phyloP scores from a whole-genome alignment of 768 basidiomycete species.

The Hericium coralloides region DNA sequence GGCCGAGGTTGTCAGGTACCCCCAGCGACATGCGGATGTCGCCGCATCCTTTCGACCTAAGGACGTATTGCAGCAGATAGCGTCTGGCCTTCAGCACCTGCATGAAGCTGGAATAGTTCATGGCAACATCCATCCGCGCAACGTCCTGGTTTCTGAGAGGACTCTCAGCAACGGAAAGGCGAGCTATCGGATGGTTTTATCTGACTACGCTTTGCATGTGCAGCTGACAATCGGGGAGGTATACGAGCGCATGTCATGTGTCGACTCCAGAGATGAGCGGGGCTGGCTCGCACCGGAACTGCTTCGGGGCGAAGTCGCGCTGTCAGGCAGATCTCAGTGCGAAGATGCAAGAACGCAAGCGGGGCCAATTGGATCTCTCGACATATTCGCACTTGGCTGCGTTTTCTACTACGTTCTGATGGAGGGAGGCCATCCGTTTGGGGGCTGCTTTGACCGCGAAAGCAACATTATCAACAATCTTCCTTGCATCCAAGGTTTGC shows the following conservation, averaged over 20 bases:
- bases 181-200: conserved; percentile 79
- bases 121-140: conserved; percentile 97
- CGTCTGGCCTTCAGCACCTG: conserved; percentile 80
- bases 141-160: conserved; percentile 89
- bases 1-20: conserved; percentile 77
- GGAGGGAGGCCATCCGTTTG: conserved; percentile 87
- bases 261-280: conserved; percentile 89
- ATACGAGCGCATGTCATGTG: conserved; percentile 78
- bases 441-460: conserved; percentile 88
- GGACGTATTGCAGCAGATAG: conserved; percentile 78
- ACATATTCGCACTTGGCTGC: conserved; percentile 94
- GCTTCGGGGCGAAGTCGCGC: conserved; percentile 85
- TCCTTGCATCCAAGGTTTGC: conserved; percentile 60
- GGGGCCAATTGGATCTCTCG: conserved; percentile 86
- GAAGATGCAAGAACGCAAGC: conserved; percentile 45
- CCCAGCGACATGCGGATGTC: conserved; percentile 69
- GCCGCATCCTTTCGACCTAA: conserved; percentile 76
- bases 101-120: conserved; percentile 93
- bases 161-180: conserved; percentile 48
- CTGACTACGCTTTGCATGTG: conserved; percentile 96
- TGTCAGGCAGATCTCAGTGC: conserved; percentile 92
- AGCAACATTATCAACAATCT: conserved; percentile 83
- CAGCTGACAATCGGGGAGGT: conserved; percentile 93
- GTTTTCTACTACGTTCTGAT: conserved; percentile 91
- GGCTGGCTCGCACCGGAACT: conserved; percentile 99